phyloP scores from a whole-genome alignment of 1,284 basidiomycete genomes.

The Cutaneotrichosporon arboriforme region DNA sequence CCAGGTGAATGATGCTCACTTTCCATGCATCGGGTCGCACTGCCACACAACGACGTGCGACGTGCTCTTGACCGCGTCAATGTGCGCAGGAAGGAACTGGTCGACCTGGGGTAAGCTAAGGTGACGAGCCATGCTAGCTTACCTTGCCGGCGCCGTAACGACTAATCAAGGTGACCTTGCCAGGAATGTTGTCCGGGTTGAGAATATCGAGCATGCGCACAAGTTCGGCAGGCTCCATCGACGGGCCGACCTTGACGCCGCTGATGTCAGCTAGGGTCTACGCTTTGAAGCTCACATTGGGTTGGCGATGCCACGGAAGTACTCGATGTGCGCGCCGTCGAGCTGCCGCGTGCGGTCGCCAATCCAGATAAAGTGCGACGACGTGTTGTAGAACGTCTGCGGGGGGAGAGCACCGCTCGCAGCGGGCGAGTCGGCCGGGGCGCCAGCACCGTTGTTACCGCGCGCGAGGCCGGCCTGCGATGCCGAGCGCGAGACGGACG shows the following conservation, averaged over 20 bases:
- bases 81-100: constrained; percentile 69
- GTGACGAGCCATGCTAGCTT: background rate
- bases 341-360: constrained; percentile 94
- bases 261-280: constrained; percentile 20
- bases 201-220: constrained; percentile 72
- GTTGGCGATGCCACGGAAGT: constrained; percentile 89
- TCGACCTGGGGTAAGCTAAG: constrained; percentile 57
- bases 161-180: constrained; percentile 84
- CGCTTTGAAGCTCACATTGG: constrained; percentile 57
- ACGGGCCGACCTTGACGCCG: constrained; percentile 92
- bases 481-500: constrained; percentile 25
- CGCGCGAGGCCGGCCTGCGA: constrained; percentile 13
- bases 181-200: constrained; percentile 75
- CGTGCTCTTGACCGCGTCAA: constrained; percentile 72
- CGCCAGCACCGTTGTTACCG: too few species aligned
- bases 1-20: constrained; percentile 20
- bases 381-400: constrained; percentile 49
- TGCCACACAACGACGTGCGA: constrained; percentile 87
- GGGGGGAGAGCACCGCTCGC: background rate
- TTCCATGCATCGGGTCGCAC: constrained; percentile 80
- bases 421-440: background rate
- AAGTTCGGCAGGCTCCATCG: constrained; percentile 76
- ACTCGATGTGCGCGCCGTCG: constrained; percentile 90
- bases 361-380: constrained; percentile 94
- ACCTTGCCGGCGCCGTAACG: constrained; percentile 87